These are phyloP conservation scores for Aphanocladium album DNA, from an alignment of 2,329 filamentous ascomycete genomes.

Conservation along the genomic window DNA sequence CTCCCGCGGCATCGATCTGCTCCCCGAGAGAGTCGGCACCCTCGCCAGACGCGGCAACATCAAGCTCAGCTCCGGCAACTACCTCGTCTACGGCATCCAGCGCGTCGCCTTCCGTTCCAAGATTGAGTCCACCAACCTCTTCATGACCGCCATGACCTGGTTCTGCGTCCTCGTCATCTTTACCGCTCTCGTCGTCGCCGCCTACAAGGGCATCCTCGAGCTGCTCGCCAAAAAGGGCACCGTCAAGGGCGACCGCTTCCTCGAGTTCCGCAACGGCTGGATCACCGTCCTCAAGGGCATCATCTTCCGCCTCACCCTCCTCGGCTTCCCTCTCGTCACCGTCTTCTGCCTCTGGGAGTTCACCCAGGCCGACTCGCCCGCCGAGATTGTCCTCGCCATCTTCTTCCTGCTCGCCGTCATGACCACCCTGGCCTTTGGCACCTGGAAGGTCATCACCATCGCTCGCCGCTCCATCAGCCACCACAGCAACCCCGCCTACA, in stretches of 20 bases:
- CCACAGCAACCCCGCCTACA: constrained; percentile 96
- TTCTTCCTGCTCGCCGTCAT: constrained; percentile 83
- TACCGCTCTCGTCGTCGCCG: constrained; percentile 64
- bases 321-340: constrained; percentile 86
- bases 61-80: constrained; percentile 49
- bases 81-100: constrained; percentile 73
- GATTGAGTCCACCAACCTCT: constrained; percentile 89
- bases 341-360: constrained; percentile 93
- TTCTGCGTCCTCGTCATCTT: constrained; percentile 79
- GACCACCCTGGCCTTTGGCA: constrained; percentile 75
- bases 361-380: constrained; percentile 76
- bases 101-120: constrained; percentile 79
- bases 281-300: constrained; percentile 89
- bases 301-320: constrained; percentile 81
- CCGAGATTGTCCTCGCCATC: constrained; percentile 79
- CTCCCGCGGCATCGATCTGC: constrained; percentile 50
- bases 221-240: constrained; percentile 65
- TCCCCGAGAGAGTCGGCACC: constrained; percentile 39
- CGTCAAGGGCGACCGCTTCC: constrained; percentile 81
- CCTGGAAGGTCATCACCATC: constrained; percentile 83
- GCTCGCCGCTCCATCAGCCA: constrained; percentile 82
- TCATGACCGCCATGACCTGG: constrained; percentile 85
- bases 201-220: constrained; percentile 81
- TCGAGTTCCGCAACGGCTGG: constrained; percentile 94
- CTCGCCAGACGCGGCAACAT: constrained; percentile 53